Base-by-base conservation (phyloP, 129 eudicot species). In the Pseudognaphalium luteoalbum region DNA sequence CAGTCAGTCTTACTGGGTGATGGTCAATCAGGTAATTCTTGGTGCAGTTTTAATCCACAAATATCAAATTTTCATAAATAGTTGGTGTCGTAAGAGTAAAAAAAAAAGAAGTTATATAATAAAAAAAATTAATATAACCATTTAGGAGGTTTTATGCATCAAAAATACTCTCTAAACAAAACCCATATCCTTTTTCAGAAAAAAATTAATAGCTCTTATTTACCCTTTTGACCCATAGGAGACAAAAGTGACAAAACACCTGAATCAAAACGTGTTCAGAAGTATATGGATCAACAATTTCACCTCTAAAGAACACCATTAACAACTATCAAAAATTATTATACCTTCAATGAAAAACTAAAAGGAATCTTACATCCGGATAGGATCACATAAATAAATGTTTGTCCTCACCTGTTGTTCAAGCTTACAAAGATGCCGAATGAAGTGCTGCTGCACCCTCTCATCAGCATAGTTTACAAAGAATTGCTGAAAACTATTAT, bases 391-490 rank as follows among this genome's bases (percentile, higher is more conserved):
- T 32, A 30, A 29, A 30, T 19, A 12, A 15, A 37, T 15, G 29
- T 11, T 28, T 39, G 37, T 19, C 19, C 21, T 51, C 39, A 95
- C 99, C 96, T 91, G 96, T 78, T 95, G 96, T 81, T 91, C 87
- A 80, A 89, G 99, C 83, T 95, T 95, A 82, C 91, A 86, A 52
- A 91, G 90, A 82, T 88, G 96, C 1, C 96, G 88, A 77, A 83
- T 85, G 76, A 89, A 87, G 83, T 95, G 99, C 71, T 89, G 95
- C 81, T 91, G 99, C 78, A 95, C 81, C 78, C 95, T 89, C 91
- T 95, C 97, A 82, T 91, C 91, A 67, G 99, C 95, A 85, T 95
- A 95, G 84, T 95, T 95, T 79, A 95, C 89, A 58, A 92, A 85
- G 33, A 95, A 81, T 86, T 95, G 99, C 79, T 85, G 96, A 75